Base-by-base conservation (phyloP, 2,329 filamentous ascomycete species). In the Aspergillus bombycis region DNA sequence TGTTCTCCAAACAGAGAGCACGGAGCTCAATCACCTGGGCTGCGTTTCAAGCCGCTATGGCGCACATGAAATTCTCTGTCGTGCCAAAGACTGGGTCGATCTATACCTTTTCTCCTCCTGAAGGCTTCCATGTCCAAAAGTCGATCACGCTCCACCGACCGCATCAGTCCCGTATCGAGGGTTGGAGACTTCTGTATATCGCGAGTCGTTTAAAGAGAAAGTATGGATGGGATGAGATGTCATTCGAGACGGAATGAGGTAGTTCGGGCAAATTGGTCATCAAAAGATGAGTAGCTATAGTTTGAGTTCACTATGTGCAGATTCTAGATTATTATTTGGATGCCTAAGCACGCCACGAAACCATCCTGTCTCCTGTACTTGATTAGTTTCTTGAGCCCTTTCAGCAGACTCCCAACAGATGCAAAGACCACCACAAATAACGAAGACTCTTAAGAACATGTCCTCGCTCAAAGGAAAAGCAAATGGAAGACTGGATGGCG, bases 11-110 rank as follows among this genome's bases (percentile, higher is more conserved):
- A 52, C 64, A 68, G 8, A 62, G 62, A 41, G 58, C 71, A 46
- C 68, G 67, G 46, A 68, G 70, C 28, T 72, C 68, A 4, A 61
- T 75, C 21, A 59, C 50, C 30, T 70, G 68, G 68, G 43, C 63
- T 0, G 70, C 72, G 0, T 84, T 84, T 32, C 74, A 77, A 58
- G 67, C 72, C 0, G 82, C 80, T 26, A 79, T 84, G 77, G 71
- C 66, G 0, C 79, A 80, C 8, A 36, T 83, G 38, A 76, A 74
- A 2, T 84, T 84, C 64, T 79, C 78, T 0, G 71, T 83, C 2
- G 11, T 76, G 1, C 77, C 80, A 1, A 80, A 74, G 62, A 76
- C 76, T 41, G 81, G 81, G 3, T 83, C 81, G 0, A 74, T 80
- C 2, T 82, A 78, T 65, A 82, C 66, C 54, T 70, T 70, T 23